Evolutionary conservation across 2,329 filamentous ascomycete genomes (phyloP), one percentile per base, ranked within the genome.

Genomic region (Metarhizium brunneum): DNA sequence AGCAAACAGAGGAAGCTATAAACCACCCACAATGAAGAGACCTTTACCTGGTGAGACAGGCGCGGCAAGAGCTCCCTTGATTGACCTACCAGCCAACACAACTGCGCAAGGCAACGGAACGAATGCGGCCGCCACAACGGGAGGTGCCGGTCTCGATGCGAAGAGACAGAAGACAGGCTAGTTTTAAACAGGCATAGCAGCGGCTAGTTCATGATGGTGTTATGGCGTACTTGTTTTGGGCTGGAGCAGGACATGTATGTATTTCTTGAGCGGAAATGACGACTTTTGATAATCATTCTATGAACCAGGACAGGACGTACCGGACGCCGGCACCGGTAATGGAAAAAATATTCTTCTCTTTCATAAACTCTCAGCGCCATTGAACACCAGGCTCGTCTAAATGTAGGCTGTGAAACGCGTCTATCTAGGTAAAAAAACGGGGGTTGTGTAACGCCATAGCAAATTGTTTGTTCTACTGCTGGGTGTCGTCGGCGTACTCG

Each of bases 1-100:
- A 47, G 76, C 72, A 8, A 86, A 85, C 61, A 71, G 82, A 36
- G 72, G 73, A n/a, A 76, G 77, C 60, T 86, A 84, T 60, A 76
- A 76, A 16, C 82, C 82, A 11, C 79, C 78, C 1, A 83, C 81
- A 0, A 80, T 84, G 71, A 83, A 82, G 67, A 71, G 80, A 36
- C 74, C 78, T 3, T 64, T 69, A 43, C 66, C 69, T 1, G 64
- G 55, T 7, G 70, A 68, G n/a, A 59, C 60, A 8, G 60, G 59
- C 38, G 62, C 58, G 0, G 64, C 59, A 35, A 72, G 80, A 57
- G 64, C 76, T 11, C 76, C 78, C 2, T 62, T 84, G 50, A 73
- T 73, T 2, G 81, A 84, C 54, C 68, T 83, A 14, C 70, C 79
- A 10, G 71, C 70, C 13, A 83, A 82, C 50, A 66, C 63, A 11